phyloP scores from a whole-genome alignment of 106 monocot genomes.

The Vanilla planifolia region DNA sequence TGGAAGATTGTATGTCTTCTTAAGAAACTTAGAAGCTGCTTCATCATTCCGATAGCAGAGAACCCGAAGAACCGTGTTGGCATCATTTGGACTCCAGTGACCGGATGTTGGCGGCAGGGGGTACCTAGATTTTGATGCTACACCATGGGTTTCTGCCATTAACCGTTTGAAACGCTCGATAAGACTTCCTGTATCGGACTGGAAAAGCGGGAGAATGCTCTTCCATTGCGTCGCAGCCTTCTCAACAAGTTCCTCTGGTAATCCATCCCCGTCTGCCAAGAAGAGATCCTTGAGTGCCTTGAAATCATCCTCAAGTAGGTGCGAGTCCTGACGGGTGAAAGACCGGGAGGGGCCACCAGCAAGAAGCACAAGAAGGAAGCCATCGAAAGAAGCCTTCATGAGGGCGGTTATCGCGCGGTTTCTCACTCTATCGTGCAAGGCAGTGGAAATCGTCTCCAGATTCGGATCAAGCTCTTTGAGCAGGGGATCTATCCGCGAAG shows the following conservation, averaged over 20 bases:
- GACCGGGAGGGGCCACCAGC: conserved; percentile 58
- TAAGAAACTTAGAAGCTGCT: conserved; percentile 75
- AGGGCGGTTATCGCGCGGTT: conserved; percentile 63
- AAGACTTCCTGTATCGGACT: conserved; percentile 40
- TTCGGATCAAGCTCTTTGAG: conserved; percentile 75
- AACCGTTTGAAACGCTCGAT: conserved; percentile 46
- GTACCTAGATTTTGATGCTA: conserved; percentile 35
- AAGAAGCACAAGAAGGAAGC: conserved; percentile 62
- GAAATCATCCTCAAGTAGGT: conserved; percentile 63
- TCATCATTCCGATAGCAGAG: conserved; percentile 83
- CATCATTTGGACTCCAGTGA: conserved; percentile 78
- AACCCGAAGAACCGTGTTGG: conserved; percentile 78
- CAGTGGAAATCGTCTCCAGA: conserved; percentile 68
- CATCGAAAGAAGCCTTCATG: conserved; percentile 78
- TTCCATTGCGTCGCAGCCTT: conserved; percentile 50
- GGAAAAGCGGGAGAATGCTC: conserved; percentile 51
- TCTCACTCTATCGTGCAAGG: conserved; percentile 46
- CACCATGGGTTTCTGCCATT: conserved; percentile 25
- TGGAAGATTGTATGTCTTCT: conserved; percentile 85
- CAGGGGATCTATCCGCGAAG: conserved; percentile 55
- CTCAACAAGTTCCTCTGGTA: conserved; percentile 63
- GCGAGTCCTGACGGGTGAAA: conserved; percentile 49
- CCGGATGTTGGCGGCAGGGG: conserved; percentile 68
- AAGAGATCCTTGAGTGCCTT: conserved; percentile 45
- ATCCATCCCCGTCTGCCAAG: conserved; percentile 69